Base-by-base conservation (phyloP, 2,329 filamentous ascomycete genomes). In the Fusarium anguioides region DNA sequence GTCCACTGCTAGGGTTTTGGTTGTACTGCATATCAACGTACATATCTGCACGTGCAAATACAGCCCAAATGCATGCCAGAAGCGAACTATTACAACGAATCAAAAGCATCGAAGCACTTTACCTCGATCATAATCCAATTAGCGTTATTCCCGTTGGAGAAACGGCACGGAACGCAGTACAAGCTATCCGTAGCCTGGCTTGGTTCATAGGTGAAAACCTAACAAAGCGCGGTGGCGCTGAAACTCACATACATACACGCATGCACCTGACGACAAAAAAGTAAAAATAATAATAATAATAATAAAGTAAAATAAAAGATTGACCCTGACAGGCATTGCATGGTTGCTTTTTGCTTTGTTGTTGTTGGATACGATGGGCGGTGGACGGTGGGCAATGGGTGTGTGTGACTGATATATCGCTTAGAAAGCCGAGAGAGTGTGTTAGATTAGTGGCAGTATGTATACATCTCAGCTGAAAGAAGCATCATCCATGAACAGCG, bases 101-200 rank as follows among this genome's bases (percentile, higher is more conserved):
- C 37, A 56, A 15, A n/a, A n/a, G 14, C 10, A 15, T 17, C 29
- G 64, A 54, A 12, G 9, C 4, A 9, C 3, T n/a, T 35, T 7
- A 35, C 31, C 18, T 11, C 15, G 12, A 14, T 11, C 12, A 20
- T 20, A 18, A 14, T 8, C 61, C 62, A 66, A 66, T 57, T 20
- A 49, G 14, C 11, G 37, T 36, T 23, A 6, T 35, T 35, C 35
- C 36, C 36, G 41, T 61, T 58, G 6, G 39, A 36, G 24, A 66
- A 60, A 61, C 27, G 39, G 61, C 39, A 57, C 39, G 36, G 50
- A 65, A 65, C 61, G 62, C 36, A 46, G 39, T n/a, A 47, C 50
- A 44, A 55, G 31, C 6, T 33, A 33, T 17, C 29, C 29, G 27
- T 37, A 58, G 18, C 41, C 44, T 31, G 41, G 36, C 36, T 26